phyloP scores from a whole-genome alignment of 371 early-diverging fungal genomes.

The Entomophthora muscae region DNA sequence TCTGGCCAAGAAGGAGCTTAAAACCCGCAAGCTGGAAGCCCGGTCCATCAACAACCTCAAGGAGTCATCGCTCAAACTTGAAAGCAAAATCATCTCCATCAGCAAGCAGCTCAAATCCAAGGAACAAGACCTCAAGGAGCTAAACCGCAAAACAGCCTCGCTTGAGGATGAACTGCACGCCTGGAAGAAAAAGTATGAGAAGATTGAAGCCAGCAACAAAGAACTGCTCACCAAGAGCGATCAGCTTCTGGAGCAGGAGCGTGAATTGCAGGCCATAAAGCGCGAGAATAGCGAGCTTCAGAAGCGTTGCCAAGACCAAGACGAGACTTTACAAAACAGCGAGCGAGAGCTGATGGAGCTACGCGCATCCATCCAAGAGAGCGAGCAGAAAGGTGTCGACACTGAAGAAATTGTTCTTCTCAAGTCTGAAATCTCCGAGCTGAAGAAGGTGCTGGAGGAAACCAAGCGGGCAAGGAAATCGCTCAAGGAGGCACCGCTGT shows the following conservation, averaged over 20 bases:
- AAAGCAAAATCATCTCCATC: conserved; percentile 87
- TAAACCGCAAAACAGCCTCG: conserved; percentile 27
- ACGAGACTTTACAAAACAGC: not conserved
- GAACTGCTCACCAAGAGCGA: conserved; percentile 6
- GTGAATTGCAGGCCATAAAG: not conserved
- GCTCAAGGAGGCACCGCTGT: not conserved
- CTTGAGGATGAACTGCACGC: conserved; percentile 40
- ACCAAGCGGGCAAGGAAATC: not conserved
- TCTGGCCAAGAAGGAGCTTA: conserved; percentile 38
- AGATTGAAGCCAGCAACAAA: conserved; percentile 16
- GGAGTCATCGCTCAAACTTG: conserved; percentile 78
- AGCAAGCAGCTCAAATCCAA: conserved; percentile 62
- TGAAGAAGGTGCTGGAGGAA: conserved; percentile 31
- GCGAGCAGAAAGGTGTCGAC: not conserved
- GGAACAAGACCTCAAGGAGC: conserved; percentile 43
- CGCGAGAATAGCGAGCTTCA: not conserved
- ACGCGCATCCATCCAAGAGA: conserved; percentile 18
- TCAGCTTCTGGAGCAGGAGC: conserved; percentile 4
- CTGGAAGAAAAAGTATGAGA: conserved; percentile 55
- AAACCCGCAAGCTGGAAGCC: conserved; percentile 57
- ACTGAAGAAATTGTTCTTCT: conserved; percentile 24
- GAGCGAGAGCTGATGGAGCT: conserved; percentile 8
- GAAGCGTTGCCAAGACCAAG: not conserved
- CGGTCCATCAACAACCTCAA: conserved; percentile 77
- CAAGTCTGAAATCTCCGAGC: conserved; percentile 27